Evolutionary conservation across 441 rosid genomes (phyloP).

Genomic region (Pelargonium australe): DNA sequence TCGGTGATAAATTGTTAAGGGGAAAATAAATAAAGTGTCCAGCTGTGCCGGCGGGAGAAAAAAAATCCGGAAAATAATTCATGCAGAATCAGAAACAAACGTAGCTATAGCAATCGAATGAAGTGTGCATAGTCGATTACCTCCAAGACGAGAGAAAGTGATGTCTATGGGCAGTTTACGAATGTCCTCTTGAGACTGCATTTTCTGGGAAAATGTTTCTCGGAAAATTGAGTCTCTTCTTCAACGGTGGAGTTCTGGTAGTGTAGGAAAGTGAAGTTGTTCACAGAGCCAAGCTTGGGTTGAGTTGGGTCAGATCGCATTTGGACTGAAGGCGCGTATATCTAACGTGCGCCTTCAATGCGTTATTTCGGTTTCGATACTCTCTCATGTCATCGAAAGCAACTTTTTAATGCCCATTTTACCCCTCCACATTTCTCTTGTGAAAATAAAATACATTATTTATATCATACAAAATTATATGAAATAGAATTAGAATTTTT

Average conservation of each 20-base stretch:
- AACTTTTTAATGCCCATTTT: no score
- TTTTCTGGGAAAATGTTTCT: constrained; percentile 17
- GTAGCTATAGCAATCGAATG: neutral
- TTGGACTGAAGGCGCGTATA: no score
- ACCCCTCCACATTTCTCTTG: no score
- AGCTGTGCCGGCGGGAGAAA: neutral
- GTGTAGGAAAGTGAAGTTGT: no score
- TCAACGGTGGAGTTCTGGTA: neutral
- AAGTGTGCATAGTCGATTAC: constrained; percentile 29
- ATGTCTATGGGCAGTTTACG: constrained; percentile 90
- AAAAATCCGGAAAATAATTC: neutral
- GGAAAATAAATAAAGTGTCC: neutral
- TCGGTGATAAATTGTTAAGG: neutral
- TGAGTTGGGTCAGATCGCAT: no score
- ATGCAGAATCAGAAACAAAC: constrained; percentile 3
- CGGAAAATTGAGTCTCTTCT: constrained; percentile 4
- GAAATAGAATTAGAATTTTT: no score
- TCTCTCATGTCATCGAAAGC: no score
- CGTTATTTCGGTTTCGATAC: no score
- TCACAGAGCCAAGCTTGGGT: no score
- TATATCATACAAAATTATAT: no score
- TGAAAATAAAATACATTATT: no score
- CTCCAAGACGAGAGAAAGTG: constrained; percentile 87
- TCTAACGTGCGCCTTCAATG: no score
- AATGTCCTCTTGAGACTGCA: constrained; percentile 67